These are phyloP conservation scores for Diaporthe sp. DNA, from an alignment of 2,329 filamentous ascomycete species.

Conservation along the genomic window DNA sequence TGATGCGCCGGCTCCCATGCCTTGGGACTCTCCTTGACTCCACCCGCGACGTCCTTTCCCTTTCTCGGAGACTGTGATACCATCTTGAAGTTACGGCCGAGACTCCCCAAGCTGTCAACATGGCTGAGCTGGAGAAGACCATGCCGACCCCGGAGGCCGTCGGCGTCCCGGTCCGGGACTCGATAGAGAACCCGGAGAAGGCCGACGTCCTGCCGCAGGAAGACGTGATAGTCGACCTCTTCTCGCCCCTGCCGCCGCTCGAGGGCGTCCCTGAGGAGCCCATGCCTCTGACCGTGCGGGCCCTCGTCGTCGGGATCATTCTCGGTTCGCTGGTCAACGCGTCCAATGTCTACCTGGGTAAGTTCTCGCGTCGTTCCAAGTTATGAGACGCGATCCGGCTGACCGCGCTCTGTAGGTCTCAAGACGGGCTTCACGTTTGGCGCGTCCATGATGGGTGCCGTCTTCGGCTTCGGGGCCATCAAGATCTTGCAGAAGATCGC, in stretches of 20 bases:
- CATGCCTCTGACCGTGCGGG: conserved; percentile 61
- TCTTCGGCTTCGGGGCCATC: conserved; percentile 69
- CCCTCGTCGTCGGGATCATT: conserved; percentile 60
- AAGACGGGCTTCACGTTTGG: conserved; percentile 62
- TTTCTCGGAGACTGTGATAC: not conserved
- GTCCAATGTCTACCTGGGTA: conserved; percentile 66
- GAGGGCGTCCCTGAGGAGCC: conserved; percentile 51
- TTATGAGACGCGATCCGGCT: not conserved
- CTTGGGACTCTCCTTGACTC: not conserved
- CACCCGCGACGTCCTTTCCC: not conserved
- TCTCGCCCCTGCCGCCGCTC: conserved; percentile 47
- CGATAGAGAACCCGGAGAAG: conserved; percentile 22
- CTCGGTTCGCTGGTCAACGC: conserved; percentile 65
- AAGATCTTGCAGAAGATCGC: conserved; percentile 56
- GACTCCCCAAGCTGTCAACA: not conserved
- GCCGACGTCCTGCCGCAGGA: conserved; percentile 16
- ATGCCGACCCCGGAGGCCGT: conserved; percentile 9
- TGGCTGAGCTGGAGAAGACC: conserved; percentile 31
- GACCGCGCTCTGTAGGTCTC: conserved; percentile 49
- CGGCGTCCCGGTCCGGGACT: conserved; percentile 12
- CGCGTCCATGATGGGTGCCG: conserved; percentile 62
- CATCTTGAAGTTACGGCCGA: not conserved
- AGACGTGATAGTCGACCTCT: conserved; percentile 33
- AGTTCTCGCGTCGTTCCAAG: not conserved
- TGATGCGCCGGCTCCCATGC: not conserved